phyloP scores from a whole-genome alignment of 1,284 basidiomycete species.

The Cutaneotrichosporon mucoides region DNA sequence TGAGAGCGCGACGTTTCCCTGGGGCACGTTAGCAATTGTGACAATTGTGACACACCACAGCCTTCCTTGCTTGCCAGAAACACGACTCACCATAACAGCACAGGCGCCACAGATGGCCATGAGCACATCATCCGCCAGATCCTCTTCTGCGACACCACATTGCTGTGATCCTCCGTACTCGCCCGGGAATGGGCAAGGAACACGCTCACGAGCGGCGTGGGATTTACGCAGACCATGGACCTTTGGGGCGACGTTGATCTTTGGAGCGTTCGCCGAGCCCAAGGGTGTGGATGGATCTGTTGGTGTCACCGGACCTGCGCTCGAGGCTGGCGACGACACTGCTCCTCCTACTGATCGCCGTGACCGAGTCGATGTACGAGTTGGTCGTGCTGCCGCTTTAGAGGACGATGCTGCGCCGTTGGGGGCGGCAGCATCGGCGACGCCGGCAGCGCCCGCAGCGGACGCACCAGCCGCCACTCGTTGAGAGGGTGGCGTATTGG shows the following conservation, averaged over 20 bases:
- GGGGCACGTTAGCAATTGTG: not conserved
- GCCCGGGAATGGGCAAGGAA: slow-evolving; percentile 37
- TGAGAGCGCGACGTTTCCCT: slow-evolving; percentile 46
- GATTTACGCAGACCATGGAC: slow-evolving; percentile 39
- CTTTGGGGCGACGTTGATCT: slow-evolving; percentile 30
- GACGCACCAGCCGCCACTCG: slow-evolving; percentile 3
- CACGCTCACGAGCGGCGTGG: slow-evolving; percentile 29
- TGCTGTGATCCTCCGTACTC: slow-evolving; percentile 38
- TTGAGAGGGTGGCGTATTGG: slow-evolving; percentile 6
- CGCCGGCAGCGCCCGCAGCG: slow-evolving; percentile 3
- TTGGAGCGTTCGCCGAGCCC: not conserved
- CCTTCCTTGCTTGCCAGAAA: not conserved
- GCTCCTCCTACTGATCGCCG: slow-evolving; percentile 5
- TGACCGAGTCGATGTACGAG: slow-evolving; percentile 2
- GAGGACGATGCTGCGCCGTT: slow-evolving; percentile 3
- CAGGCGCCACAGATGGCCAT: slow-evolving; percentile 44
- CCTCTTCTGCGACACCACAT: slow-evolving; percentile 39
- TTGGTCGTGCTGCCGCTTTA: not conserved
- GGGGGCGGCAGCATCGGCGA: slow-evolving; percentile 2
- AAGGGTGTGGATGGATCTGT: slow-evolving; percentile 5
- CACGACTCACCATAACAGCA: slow-evolving; percentile 35
- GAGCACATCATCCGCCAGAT: slow-evolving; percentile 42
- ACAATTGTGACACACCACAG: not conserved
- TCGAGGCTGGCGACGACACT: slow-evolving; percentile 4
- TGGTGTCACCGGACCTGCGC: slow-evolving; percentile 4